Evolutionary conservation across 805 yeast species (phyloP).

Genomic region (Candida sithepensis): DNA sequence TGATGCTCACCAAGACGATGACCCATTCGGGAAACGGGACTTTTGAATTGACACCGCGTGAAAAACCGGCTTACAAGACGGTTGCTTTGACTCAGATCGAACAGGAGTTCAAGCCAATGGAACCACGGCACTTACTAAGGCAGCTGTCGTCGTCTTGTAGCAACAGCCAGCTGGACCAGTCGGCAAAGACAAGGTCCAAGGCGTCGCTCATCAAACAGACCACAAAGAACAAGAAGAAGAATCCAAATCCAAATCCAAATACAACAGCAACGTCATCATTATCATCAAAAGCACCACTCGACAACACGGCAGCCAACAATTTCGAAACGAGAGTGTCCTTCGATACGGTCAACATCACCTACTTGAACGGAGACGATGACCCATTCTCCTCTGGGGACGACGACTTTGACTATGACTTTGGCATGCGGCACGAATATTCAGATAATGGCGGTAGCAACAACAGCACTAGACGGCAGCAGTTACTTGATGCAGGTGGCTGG

Average conservation of each 20-base stretch:
- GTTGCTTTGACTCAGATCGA: slow-evolving; percentile 20
- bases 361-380: slow-evolving; percentile 24
- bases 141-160: neutral
- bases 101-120: slow-evolving; percentile 18
- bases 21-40: slow-evolving; percentile 24
- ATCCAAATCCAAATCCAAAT: too few species aligned
- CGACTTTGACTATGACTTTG: slow-evolving; percentile 20
- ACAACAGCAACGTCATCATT: too few species aligned
- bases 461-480: slow-evolving; percentile 10
- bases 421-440: slow-evolving; percentile 8
- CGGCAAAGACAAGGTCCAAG: neutral
- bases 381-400: slow-evolving; percentile 11
- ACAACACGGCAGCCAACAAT: slow-evolving; percentile 3
- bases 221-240: neutral
- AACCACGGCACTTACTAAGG: slow-evolving; percentile 17
- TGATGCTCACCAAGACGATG: slow-evolving; percentile 14
- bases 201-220: neutral
- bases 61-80: slow-evolving; percentile 20
- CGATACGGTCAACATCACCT: slow-evolving; percentile 46
- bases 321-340: slow-evolving; percentile 41
- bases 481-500: slow-evolving; percentile 23
- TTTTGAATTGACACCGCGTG: slow-evolving; percentile 5
- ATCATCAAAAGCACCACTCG: too few species aligned
- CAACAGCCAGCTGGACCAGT: neutral
- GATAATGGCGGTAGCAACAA: too few species aligned